Conservation (phyloP, 73 alveolate genomes). For the Paramecium biaurelia region DNA sequence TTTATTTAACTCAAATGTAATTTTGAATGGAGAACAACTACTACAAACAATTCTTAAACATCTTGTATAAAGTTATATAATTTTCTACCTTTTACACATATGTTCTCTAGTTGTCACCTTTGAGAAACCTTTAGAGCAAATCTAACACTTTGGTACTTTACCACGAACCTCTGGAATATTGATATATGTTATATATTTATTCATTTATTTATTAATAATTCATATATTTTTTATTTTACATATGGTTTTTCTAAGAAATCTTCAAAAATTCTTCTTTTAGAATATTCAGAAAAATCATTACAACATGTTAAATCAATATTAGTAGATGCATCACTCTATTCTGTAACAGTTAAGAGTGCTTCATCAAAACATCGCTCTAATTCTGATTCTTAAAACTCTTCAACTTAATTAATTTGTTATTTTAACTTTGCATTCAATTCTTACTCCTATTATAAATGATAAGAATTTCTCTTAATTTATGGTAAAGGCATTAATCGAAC, state of each 20-base stretch:
- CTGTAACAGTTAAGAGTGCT: background rate
- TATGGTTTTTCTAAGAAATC: slow-evolving; percentile 15
- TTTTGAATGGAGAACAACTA: background rate
- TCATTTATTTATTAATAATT: background rate
- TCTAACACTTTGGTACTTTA: background rate
- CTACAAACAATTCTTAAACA: background rate
- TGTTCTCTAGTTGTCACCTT: background rate
- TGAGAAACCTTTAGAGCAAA: background rate
- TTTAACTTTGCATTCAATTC: background rate
- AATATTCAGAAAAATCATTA: slow-evolving; percentile 12
- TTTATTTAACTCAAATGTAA: background rate
- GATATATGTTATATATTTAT: background rate
- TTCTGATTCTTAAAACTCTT: background rate
- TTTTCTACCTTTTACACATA: background rate
- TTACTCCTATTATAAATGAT: background rate
- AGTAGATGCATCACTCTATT: slow-evolving; percentile 13
- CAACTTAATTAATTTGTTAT: slow-evolving; percentile 8
- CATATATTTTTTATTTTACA: slow-evolving; percentile 24
- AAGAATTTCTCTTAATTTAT: background rate
- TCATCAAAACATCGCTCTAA: slow-evolving; percentile 48
- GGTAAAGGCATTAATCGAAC: background rate
- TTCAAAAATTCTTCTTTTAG: slow-evolving; percentile 21
- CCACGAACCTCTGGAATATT: background rate
- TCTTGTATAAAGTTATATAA: background rate
- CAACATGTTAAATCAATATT: slow-evolving; percentile 46